These are phyloP conservation scores for Stramenopiles sp. DNA, from an alignment of 352 stramenopile species.

Conservation along the genomic window DNA sequence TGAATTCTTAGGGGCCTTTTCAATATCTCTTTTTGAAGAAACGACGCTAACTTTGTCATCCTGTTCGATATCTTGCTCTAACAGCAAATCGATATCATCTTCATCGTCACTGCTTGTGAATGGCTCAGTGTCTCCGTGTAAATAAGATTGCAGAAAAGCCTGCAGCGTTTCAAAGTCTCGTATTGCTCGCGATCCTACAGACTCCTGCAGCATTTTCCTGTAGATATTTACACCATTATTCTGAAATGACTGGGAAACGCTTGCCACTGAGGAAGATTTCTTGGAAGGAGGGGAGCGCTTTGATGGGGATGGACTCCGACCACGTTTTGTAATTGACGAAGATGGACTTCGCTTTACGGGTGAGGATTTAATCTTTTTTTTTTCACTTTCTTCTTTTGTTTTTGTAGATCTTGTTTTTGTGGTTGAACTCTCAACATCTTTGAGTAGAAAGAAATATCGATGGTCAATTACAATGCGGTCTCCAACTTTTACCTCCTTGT, in stretches of 20 bases:
- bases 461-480: not conserved
- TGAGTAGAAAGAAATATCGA: not conserved
- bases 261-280: not conserved
- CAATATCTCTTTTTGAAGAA: not conserved
- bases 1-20: not conserved
- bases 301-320: not conserved
- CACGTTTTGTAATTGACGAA: not conserved
- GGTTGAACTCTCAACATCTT: too few species aligned
- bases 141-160: not conserved
- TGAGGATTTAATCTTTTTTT: not conserved
- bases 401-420: not conserved
- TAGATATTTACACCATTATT: too few species aligned
- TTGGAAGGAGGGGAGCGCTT: not conserved
- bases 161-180: not conserved
- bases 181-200: not conserved
- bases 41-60: not conserved
- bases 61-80: not conserved
- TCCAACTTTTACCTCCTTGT: not conserved
- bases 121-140: too few species aligned
- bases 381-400: not conserved
- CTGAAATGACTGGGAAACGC: too few species aligned
- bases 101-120: not conserved
- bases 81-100: not conserved
- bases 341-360: not conserved
- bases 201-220: not conserved